These are phyloP conservation scores for Phytophthora aleatoria DNA, from an alignment of 352 stramenopile genomes.

Conservation along the genomic window DNA sequence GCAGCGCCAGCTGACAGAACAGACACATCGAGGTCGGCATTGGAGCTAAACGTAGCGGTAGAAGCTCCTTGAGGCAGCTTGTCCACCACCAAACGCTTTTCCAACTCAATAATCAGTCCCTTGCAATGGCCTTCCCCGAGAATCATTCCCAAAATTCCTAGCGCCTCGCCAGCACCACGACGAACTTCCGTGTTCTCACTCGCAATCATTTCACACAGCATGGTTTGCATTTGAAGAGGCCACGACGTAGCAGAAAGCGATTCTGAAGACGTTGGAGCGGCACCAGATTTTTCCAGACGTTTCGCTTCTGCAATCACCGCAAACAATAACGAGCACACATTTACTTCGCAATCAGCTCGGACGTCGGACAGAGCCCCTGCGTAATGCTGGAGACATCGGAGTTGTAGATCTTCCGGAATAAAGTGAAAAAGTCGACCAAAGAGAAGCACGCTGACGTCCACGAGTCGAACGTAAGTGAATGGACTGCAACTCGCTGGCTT, in stretches of 20 bases:
- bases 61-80: constrained; percentile 49
- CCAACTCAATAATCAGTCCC: constrained; percentile 65
- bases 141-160: constrained; percentile 67
- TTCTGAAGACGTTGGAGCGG: constrained; percentile 14
- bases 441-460: constrained; percentile 77
- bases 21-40: constrained; percentile 44
- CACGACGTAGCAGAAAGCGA: constrained; percentile 46
- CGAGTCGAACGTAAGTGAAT: constrained; percentile 82
- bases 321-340: constrained; percentile 81
- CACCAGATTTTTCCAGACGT: constrained; percentile 29
- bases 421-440: constrained; percentile 83
- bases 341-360: constrained; percentile 69
- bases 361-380: constrained; percentile 64
- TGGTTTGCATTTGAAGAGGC: constrained; percentile 78
- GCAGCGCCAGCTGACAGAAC: constrained; percentile 63
- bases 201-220: constrained; percentile 81
- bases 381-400: constrained; percentile 84
- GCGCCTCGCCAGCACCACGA: constrained; percentile 70
- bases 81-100: constrained; percentile 68
- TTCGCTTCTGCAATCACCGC: constrained; percentile 63
- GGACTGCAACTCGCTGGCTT: constrained; percentile 60
- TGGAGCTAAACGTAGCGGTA: constrained; percentile 31
- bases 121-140: constrained; percentile 55
- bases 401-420: constrained; percentile 82
- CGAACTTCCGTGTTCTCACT: constrained; percentile 69